Base-by-base conservation (phyloP, 108 stramenopile species). In the Craspedostauros australis region DNA sequence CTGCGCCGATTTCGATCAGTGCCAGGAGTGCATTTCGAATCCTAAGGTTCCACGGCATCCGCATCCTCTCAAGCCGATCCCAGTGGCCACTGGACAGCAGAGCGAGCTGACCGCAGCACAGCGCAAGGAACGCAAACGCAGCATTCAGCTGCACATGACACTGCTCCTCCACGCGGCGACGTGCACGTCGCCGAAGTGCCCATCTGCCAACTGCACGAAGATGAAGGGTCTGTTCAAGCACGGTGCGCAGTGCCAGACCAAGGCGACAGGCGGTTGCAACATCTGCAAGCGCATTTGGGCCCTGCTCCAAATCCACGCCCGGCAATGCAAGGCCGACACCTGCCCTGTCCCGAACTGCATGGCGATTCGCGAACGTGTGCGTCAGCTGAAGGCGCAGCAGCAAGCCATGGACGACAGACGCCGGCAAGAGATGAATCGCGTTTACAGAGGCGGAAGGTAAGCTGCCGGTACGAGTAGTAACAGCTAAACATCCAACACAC, bases 271-370 rank as follows among this genome's bases (percentile, higher is more conserved):
- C 20, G 95, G 95, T 15, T 99, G 98, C 65, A 70, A 85, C 46
- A 84, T 94, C 4, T 99, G 98, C 72, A 93, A 91, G 54, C 82
- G 98, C n/a, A 95, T 96, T 40, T 97, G 91, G 93, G 92, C 91
- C n/a, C 88, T 99, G 16, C 77, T 99, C 41, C 90, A 94, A 65
- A 80, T 99, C 31, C 96, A 99, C 63, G 96, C 98, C 5, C 76
- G 95, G 12, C 87, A 96, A 50, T 98, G 98, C 60, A 91, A 91
- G 49, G 59, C 75, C 38, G 58, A 72, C 0, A 57, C 73, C 18
- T 99, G 98, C 59, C 73, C 76, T 20, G 98, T 99, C 15, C 96
- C 95, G 6, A 94, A 94, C 43, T 99, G 98, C 61, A 74, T 82
- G 63, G 94, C 93, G 25, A 89, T 97, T 43, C 67, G 95, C n/a